A percentile compares a stretch with the other conserved stretches of the same genome.
Conservation (phyloP, 78 protist species). For the Planoprotostelium fungivorum region DNA sequence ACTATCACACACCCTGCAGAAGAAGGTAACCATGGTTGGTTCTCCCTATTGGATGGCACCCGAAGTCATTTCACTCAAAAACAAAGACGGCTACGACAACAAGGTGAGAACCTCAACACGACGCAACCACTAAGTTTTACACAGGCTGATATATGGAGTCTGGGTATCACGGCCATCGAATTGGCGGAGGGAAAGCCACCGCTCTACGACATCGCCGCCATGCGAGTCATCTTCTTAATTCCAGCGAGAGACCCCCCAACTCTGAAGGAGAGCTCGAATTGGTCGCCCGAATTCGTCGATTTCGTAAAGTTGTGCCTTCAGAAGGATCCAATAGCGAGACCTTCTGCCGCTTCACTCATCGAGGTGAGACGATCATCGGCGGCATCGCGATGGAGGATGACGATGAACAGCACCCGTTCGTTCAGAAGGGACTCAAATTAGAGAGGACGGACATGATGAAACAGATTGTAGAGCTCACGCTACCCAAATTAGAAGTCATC, state of each 20-base stretch:
- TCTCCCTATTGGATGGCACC: constrained; percentile 78
- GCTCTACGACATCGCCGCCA: constrained; percentile 37
- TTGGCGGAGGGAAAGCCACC: constrained; percentile 83
- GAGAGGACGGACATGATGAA: background rate
- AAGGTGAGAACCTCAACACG: constrained; percentile 23
- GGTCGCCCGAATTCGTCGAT: constrained; percentile 53
- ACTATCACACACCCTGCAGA: constrained; percentile 39
- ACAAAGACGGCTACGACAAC: background rate
- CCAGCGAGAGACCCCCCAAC: constrained; percentile 74
- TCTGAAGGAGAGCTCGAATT: constrained; percentile 23
- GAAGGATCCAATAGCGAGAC: constrained; percentile 46
- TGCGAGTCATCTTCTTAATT: constrained; percentile 56
- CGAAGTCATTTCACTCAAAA: constrained; percentile 55
- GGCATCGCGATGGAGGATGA: background rate
- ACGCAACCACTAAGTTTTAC: constrained; percentile 24
- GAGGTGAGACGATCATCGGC: background rate
- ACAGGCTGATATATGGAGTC: constrained; percentile 83
- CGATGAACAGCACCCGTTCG: background rate
- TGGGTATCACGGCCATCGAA: constrained; percentile 87
- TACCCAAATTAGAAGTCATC: background rate
- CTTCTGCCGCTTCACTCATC: constrained; percentile 12
- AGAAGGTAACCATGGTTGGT: constrained; percentile 62
- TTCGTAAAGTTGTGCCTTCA: constrained; percentile 31
- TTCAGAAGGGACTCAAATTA: background rate
- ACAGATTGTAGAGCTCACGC: background rate